Conservation (phyloP, 129 eudicot species). For the Arctium lappa region DNA sequence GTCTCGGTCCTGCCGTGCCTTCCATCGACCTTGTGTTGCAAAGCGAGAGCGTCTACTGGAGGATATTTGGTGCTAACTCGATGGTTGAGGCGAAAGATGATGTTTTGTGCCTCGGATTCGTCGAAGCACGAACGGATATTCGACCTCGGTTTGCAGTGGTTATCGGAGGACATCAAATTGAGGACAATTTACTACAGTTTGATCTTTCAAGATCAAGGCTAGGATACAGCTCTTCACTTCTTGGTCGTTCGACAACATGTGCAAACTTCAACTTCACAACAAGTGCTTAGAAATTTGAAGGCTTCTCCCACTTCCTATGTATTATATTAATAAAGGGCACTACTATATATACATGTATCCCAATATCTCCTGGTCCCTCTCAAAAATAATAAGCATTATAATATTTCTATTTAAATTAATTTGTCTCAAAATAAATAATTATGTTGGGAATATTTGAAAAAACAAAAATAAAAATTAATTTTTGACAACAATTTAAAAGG, state of each 20-base stretch:
- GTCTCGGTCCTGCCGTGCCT: conserved; percentile 34
- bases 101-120: conserved; percentile 33
- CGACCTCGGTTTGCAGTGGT: conserved; percentile 30
- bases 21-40: conserved; percentile 29
- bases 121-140: conserved; percentile 25
- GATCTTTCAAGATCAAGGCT: conserved; percentile 35
- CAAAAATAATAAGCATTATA: background rate
- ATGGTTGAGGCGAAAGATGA: conserved; percentile 27
- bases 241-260: conserved; percentile 25
- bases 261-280: conserved; percentile 24
- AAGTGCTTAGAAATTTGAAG: background rate
- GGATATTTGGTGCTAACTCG: conserved; percentile 33
- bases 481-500: no score
- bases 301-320: background rate
- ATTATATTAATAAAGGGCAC: background rate
- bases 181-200: conserved; percentile 43
- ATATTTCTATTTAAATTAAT: no score
- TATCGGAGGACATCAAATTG: conserved; percentile 40
- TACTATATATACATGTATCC: background rate
- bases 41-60: conserved; percentile 31
- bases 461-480: no score
- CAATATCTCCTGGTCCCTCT: background rate
- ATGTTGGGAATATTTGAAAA: no score
- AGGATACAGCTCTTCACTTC: conserved; percentile 40
- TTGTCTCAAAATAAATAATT: no score